Conservation (phyloP, 345 rosid genomes). For the Populus davidiana region DNA sequence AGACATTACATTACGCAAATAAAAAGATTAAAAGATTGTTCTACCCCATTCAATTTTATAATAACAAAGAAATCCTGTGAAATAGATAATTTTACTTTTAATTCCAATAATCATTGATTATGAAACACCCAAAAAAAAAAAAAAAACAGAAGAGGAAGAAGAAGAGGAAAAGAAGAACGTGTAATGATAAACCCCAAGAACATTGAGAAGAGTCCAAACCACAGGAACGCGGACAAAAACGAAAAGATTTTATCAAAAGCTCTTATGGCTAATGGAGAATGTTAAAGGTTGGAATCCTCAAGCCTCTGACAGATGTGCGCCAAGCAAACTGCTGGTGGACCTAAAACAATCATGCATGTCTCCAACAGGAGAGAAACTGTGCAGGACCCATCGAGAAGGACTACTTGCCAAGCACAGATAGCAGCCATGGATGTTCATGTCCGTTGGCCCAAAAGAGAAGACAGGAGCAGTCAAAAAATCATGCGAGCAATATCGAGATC, state of each 20-base stretch:
- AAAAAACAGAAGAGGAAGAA: no score
- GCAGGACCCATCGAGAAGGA: not conserved
- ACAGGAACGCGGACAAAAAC: no score
- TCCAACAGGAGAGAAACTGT: constrained; percentile 17
- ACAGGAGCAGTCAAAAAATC: constrained; percentile 11
- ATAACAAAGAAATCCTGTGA: no score
- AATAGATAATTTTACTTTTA: no score
- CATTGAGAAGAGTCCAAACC: no score
- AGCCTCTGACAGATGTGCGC: not conserved
- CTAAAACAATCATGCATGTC: constrained; percentile 8
- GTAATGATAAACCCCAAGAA: no score
- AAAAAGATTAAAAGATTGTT: no score
- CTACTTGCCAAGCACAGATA: not conserved
- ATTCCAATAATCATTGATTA: no score
- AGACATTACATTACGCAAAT: no score
- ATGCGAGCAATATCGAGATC: constrained; percentile 5
- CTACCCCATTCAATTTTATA: no score
- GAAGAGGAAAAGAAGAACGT: no score
- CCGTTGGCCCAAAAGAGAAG: constrained; percentile 9
- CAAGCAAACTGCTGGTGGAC: constrained; percentile 5
- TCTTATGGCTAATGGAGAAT: not conserved
- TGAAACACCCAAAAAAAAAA: no score
- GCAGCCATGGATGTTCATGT: constrained; percentile 12
- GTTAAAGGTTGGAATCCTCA: not conserved
- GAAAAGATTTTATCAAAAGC: not conserved